Percentiles rank a stretch among this genome's conserved stretches.
Evolutionary conservation across 192 early-diverging fungal genomes (phyloP).

Genomic region (Backusella westeae): DNA sequence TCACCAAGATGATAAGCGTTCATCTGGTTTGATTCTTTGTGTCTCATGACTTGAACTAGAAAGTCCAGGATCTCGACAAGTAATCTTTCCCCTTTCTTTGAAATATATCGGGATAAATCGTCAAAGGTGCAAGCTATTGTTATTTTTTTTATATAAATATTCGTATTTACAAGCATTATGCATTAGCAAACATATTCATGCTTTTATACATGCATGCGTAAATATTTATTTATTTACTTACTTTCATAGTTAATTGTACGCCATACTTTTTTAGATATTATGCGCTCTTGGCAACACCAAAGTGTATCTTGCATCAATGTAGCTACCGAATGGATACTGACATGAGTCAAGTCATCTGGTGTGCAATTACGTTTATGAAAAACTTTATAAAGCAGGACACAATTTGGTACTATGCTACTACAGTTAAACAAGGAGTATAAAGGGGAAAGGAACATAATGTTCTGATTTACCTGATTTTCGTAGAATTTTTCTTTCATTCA

Average conservation of each 20-base stretch:
- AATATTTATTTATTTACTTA: conserved; percentile 9
- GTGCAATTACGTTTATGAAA: conserved; percentile 22
- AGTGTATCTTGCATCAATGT: conserved; percentile 34
- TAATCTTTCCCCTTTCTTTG: conserved; percentile 11
- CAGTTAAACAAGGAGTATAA: background rate
- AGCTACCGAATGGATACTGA: conserved; percentile 27
- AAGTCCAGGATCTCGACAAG: conserved; percentile 32
- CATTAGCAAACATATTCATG: conserved; percentile 7
- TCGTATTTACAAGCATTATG: background rate
- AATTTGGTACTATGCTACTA: conserved; percentile 25
- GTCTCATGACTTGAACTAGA: conserved; percentile 27
- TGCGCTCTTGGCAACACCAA: conserved; percentile 29
- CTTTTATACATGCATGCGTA: background rate
- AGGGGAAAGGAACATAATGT: background rate
- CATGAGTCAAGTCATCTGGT: conserved; percentile 20
- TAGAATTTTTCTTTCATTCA: conserved; percentile 31
- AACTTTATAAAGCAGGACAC: conserved; percentile 28
- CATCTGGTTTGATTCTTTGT: conserved; percentile 29
- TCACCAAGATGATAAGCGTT: conserved; percentile 29
- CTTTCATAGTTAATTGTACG: conserved; percentile 36
- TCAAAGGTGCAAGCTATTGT: conserved; percentile 27
- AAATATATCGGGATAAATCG: conserved; percentile 15
- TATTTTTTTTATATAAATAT: background rate
- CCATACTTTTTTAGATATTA: conserved; percentile 33
- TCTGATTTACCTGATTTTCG: conserved; percentile 30